phyloP scores from a whole-genome alignment of 2,329 filamentous ascomycete genomes.

The Simplicillium aogashimaense region DNA sequence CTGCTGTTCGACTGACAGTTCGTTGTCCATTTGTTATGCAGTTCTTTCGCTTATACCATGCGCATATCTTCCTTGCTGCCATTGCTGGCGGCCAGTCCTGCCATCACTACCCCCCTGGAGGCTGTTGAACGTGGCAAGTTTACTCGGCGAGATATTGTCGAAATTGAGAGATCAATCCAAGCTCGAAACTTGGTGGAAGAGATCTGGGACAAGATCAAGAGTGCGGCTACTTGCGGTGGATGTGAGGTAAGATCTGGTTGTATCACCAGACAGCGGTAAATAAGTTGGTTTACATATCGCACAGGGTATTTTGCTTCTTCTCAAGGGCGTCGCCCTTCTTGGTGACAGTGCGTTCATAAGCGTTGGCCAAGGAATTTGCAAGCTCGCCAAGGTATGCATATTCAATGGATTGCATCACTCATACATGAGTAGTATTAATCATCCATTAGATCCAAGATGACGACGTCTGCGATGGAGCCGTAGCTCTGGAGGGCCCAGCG shows the following conservation, averaged over 20 bases:
- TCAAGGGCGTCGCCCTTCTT: slow-evolving; percentile 31
- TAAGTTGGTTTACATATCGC: not conserved
- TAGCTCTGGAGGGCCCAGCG: slow-evolving; percentile 41
- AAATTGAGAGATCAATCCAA: not conserved
- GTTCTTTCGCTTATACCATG: not conserved
- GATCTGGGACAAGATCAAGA: slow-evolving; percentile 15
- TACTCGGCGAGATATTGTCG: not conserved
- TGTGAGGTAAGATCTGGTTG: slow-evolving; percentile 12
- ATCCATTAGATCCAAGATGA: slow-evolving; percentile 32
- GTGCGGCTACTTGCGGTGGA: slow-evolving; percentile 12
- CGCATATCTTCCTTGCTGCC: not conserved
- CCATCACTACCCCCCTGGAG: not conserved
- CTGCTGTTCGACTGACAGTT: too few species aligned
- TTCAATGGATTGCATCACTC: not conserved
- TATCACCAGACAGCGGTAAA: too few species aligned
- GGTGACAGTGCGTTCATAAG: slow-evolving; percentile 30
- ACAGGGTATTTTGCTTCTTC: slow-evolving; percentile 17
- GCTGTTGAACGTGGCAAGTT: not conserved
- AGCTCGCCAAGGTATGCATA: slow-evolving; percentile 17
- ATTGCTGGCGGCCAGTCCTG: not conserved
- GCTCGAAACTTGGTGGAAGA: slow-evolving; percentile 8
- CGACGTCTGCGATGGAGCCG: slow-evolving; percentile 45
- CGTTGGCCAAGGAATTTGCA: slow-evolving; percentile 20
- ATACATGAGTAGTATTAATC: not conserved
- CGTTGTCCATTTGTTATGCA: too few species aligned